Evolutionary conservation across 176 grass and related monocot species (phyloP), one percentile per base, ranked within the genome.

Genomic region (Cocos nucifera): DNA sequence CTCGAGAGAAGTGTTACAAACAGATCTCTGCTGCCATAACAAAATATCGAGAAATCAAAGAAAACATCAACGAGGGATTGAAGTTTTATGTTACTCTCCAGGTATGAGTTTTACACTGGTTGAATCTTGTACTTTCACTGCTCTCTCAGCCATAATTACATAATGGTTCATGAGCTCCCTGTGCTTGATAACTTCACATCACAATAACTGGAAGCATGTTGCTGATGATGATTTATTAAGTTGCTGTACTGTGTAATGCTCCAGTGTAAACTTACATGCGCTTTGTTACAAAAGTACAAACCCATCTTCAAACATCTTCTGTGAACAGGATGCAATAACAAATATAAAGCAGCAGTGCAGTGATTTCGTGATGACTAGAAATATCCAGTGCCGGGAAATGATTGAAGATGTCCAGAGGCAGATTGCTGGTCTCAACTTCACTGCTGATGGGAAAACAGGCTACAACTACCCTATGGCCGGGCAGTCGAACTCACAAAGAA

Each of bases 311-410:
- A 55, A 19, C 67, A 7, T 72, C 50, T 39, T 72, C 35, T 62
- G 23, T 62, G 24, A 69, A 75, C 79, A 98, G 93, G 93, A 92
- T 26, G 93, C 93, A 76, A 92, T 92, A 81, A 77, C 72, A 66
- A 89, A 61, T 61, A 76, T 92, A 81, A 91, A 92, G 73, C 84
- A 98, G 73, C 93, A 98, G 51, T 89, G 88, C 76, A 77, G 84
- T 72, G 93, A 98, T 67, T 98, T 89, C 22, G 78, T 86, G 56
- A 88, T 92, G 84, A 98, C 93, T 21, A 74, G 93, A 49, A 91
- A 86, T 70, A 98, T 98, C 64, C 93, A 98, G 53, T 92, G 93
- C 64, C 93, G 82, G 22, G 93, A 98, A 74, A 98, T 92, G 93
- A 98, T 89, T 1, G 88, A 98, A 58, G 93, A 98, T 16, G 88